Evolutionary conservation across 352 stramenopile genomes (phyloP), one percentile per base, ranked within the genome.

Genomic region (Pythium utonaiense): DNA sequence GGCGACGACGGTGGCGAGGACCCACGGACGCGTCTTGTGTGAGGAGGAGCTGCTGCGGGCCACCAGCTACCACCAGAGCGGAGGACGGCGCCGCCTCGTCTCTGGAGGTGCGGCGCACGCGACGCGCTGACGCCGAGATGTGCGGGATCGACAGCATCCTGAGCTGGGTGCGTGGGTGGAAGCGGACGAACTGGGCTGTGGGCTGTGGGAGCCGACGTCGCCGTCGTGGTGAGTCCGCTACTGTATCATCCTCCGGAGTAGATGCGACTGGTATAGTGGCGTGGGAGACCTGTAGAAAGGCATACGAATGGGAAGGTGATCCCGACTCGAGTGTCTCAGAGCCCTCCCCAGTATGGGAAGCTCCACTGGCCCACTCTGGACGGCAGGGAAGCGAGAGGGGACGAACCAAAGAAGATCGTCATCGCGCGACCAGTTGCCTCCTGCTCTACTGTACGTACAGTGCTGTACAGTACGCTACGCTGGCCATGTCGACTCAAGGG

Each of bases 81-180:
- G 25, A 9, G 28, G 36, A 13, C 30, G 12, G 10, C 6, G 22
- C 16, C 9, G 14, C 17, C 33, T 34, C 57, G 38, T 42, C 12
- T 49, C 25, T 21, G 33, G 16, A 1, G 33, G 19, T 22, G 13
- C 62, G 66, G 19, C 56, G 53, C 21, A 52, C 22, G 3, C 57
- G 58, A 25, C 51, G 34, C 1, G 54, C 30, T 9, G 58, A 66
- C 21, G 50, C 47, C n/a, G 62, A 71, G 17, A 74, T 17, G 54
- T 74, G 63, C 12, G 67, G 63, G 63, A 74, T 74, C 16, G 67
- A 71, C 28, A 74, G 48, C 67, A 65, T 72, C n/a, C n/a, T n/a
- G n/a, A n/a, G n/a, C n/a, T n/a, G 9, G 24, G 17, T 8, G 40
- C 4, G 42, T 50, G 21, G 4, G 12, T 44, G 6, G 5, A 44